These are phyloP conservation scores for Ceriops tagal DNA, from an alignment of 345 rosid genomes.

Conservation along the genomic window DNA sequence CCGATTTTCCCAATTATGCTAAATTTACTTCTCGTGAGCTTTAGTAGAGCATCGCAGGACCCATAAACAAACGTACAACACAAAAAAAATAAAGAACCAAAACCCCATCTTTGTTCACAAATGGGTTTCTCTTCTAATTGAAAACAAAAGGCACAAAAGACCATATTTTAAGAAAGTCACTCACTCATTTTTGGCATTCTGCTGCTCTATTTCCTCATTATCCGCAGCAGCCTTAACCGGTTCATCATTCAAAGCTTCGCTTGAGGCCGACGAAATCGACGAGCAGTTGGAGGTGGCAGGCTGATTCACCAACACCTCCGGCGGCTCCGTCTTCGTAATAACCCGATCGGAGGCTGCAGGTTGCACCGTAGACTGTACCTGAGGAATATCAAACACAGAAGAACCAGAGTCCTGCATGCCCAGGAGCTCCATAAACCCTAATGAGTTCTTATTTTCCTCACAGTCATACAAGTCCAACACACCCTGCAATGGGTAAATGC, in stretches of 20 bases:
- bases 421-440: slow-evolving; percentile 82
- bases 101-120: slow-evolving; percentile 1
- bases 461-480: slow-evolving; percentile 36
- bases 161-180: slow-evolving; percentile 19
- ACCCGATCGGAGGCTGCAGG: slow-evolving; percentile 9
- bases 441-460: slow-evolving; percentile 46
- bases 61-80: neutral
- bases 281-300: slow-evolving; percentile 90
- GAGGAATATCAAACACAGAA: slow-evolving; percentile 41
- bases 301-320: slow-evolving; percentile 41
- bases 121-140: neutral
- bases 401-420: slow-evolving; percentile 45
- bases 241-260: slow-evolving; percentile 59
- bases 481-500: slow-evolving; percentile 34
- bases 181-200: slow-evolving; percentile 53
- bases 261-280: slow-evolving; percentile 74
- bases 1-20: slow-evolving; percentile 5
- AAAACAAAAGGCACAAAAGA: neutral
- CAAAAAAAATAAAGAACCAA: neutral
- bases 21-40: neutral
- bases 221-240: slow-evolving; percentile 33
- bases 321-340: slow-evolving; percentile 32
- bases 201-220: slow-evolving; percentile 38
- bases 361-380: slow-evolving; percentile 25
- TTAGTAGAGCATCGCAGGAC: neutral